Evolutionary conservation across 441 rosid species (phyloP), one percentile per base, ranked within the genome.

Genomic region (Euphorbia corollata): DNA sequence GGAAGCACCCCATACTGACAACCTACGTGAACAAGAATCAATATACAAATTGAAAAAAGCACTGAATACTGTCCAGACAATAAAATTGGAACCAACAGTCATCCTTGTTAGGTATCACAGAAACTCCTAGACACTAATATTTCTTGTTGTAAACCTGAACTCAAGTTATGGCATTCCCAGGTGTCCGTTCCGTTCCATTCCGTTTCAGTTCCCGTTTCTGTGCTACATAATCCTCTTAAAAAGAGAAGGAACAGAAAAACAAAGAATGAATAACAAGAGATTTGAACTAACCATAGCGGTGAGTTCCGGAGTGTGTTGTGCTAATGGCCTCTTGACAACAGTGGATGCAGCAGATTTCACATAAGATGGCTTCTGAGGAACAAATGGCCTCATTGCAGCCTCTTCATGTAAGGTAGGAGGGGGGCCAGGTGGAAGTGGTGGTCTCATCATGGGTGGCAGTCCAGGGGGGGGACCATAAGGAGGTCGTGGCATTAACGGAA

Each of bases 281-380:
- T n/a, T 7, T 39, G 30, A 70, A 77, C 86, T 79, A 48, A 93
- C 99, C 99, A 93, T 93, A 48, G 96, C 80, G 2, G 96, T 91
- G 63, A 93, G 96, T 80, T 88, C 96, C 11, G 97, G 96, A 51
- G 90, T 92, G 71, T 93, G 96, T 72, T 93, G 97, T 13, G 99
- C 99, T 53, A 91, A 80, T 64, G 97, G 99, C 82, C 96, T 84
- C 81, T 92, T 91, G 64, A 93, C 89, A 72, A 93, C 97, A 74
- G 99, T 93, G 55, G 99, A 83, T 65, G 96, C 97, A 74, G 99
- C 97, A 58, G 97, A 93, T 78, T 93, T 93, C 41, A 93, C 81
- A 70, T 85, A 93, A 30, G 97, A 93, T 75, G 97, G 97, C 81
- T 86, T 93, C 68, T 79, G 92, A 34, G 92, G 89, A 58, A 81